Evolutionary conservation across 2,329 filamentous ascomycete species (phyloP), one percentile per base, ranked within the genome.

Genomic region (Aspergillus awamori): DNA sequence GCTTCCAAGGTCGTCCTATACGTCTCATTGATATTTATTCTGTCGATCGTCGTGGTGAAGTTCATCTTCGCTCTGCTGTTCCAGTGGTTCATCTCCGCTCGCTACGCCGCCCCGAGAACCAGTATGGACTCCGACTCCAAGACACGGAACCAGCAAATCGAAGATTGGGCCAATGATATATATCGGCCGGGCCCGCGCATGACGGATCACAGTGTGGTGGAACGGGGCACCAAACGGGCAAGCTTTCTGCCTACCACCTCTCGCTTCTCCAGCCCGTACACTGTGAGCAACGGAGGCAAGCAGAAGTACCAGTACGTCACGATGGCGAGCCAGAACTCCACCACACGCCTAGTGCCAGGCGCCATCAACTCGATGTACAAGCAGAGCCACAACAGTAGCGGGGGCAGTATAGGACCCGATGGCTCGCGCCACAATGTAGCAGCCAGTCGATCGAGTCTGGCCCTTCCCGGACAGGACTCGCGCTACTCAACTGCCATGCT

Each of bases 131-230:
- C 89, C 5, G 87, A 95, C 74, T 87, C 89, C 66, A 93, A 94
- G 75, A 90, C 93, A 79, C 88, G 95, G 61, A 90, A 93, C 68
- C 88, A 90, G 69, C 93, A 98, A 79, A 99, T 99, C 66, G 95
- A 99, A 76, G 94, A 97, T 70, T 99, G 95, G 95, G 90, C 89
- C 13, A 92, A 98, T 66, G 95, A 99, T 72, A 99, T 99, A 70
- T 98, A 99, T 77, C 90, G 93, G 47, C 91, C 94, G 3, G 92
- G 93, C 24, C 88, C 90, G 58, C 90, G 93, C 67, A 83, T 97
- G 65, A 86, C 89, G 3, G 95, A 97, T 69, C 81, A 89, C 45
- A 85, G 86, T 61, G 89, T 86, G 71, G 82, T 84, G 13, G 92
- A 94, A 65, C 86, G 90, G 56, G 83, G 81, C 58, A 92, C 85